phyloP scores from a whole-genome alignment of 2,329 filamentous ascomycete species.

The Cadophora sp. region DNA sequence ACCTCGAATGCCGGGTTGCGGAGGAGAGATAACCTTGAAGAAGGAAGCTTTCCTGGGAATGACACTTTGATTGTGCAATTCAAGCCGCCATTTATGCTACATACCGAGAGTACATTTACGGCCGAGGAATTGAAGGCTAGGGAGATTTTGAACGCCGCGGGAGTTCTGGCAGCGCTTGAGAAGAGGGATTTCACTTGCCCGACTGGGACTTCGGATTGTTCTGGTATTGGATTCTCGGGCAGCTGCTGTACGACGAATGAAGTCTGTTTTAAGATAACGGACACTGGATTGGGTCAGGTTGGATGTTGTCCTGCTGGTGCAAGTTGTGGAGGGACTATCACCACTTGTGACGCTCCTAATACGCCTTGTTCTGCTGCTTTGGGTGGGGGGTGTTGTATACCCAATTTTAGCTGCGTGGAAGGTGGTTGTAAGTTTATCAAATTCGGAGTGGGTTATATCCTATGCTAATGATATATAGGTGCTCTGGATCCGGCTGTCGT shows the following conservation, averaged over 20 bases:
- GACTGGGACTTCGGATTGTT: slow-evolving; percentile 68
- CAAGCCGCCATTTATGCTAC: slow-evolving; percentile 59
- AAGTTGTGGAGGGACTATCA: slow-evolving; percentile 68
- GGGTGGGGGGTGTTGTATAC: slow-evolving; percentile 79
- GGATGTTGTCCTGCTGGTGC: slow-evolving; percentile 76
- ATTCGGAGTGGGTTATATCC: neutral
- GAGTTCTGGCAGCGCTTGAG: slow-evolving; percentile 56
- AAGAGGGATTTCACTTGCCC: slow-evolving; percentile 72
- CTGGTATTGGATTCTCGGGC: slow-evolving; percentile 67
- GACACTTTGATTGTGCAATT: slow-evolving; percentile 45
- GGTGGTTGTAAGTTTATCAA: slow-evolving; percentile 64
- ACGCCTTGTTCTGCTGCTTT: slow-evolving; percentile 68
- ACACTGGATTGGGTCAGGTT: slow-evolving; percentile 69
- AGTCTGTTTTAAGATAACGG: slow-evolving; percentile 68
- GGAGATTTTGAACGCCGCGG: slow-evolving; percentile 35
- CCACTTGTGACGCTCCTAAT: slow-evolving; percentile 65
- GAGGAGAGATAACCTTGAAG: slow-evolving; percentile 34
- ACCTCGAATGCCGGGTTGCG: slow-evolving; percentile 20
- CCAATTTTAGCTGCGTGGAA: slow-evolving; percentile 72
- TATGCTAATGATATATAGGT: slow-evolving; percentile 28
- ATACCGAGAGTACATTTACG: slow-evolving; percentile 45
- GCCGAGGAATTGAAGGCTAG: slow-evolving; percentile 32
- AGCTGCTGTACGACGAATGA: slow-evolving; percentile 75
- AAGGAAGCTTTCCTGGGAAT: slow-evolving; percentile 35
- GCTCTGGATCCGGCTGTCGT: slow-evolving; percentile 34